These are phyloP conservation scores for Thalassiosira delicatula DNA, from an alignment of 352 stramenopile genomes.

Conservation along the genomic window DNA sequence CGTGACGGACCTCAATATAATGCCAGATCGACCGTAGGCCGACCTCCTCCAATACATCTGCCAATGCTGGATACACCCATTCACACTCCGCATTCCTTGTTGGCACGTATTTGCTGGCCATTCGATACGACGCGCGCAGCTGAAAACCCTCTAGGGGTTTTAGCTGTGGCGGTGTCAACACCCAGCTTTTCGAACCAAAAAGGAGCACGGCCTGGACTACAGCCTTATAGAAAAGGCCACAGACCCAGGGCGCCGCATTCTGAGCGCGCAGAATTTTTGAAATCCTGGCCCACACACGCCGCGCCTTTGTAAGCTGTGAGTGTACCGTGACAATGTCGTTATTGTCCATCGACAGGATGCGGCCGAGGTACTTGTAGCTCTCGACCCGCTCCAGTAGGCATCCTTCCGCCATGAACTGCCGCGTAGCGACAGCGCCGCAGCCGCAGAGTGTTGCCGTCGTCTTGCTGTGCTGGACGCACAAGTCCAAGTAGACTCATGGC, in stretches of 20 bases:
- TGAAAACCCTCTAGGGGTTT: neutral
- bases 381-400: neutral
- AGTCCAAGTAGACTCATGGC: neutral
- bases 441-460: neutral
- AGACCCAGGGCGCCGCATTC: neutral
- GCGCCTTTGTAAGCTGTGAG: neutral
- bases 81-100: neutral
- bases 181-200: neutral
- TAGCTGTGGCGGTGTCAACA: neutral
- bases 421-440: neutral
- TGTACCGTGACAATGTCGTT: neutral
- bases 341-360: neutral
- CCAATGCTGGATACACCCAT: conserved; percentile 17
- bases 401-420: neutral
- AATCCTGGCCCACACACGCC: too few relatives aligned
- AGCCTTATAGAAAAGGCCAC: neutral
- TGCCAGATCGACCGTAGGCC: conserved; percentile 12
- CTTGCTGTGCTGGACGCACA: neutral
- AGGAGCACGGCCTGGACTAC: neutral
- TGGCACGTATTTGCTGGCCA: conserved; percentile 5
- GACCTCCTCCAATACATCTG: conserved; percentile 16
- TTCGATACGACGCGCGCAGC: neutral
- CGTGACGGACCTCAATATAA: conserved; percentile 25
- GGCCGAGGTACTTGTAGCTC: conserved; percentile 28
- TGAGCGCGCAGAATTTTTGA: neutral